Conservation (phyloP, 1,284 basidiomycete species). For the Melampsora abietis-canadensis region DNA sequence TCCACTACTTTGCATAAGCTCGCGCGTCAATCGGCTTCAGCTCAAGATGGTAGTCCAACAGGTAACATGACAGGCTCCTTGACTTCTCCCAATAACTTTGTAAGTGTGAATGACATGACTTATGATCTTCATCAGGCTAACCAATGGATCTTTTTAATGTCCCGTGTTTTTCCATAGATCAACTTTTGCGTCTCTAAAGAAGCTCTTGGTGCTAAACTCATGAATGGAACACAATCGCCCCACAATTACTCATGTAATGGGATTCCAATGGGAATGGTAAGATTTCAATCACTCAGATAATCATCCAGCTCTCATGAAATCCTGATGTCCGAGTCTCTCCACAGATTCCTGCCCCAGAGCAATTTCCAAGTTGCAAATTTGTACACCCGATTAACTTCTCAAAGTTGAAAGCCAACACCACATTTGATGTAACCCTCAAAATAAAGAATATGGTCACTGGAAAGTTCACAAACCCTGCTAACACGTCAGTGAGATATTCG, state of each 20-base stretch:
- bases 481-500: conserved; percentile 3
- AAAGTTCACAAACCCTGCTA: conserved; percentile 17
- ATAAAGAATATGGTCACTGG: conserved; percentile 37
- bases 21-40: conserved; percentile 11
- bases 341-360: conserved; percentile 23
- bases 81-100: conserved; percentile 30
- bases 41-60: conserved; percentile 18
- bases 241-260: conserved; percentile 30
- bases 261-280: conserved; percentile 43
- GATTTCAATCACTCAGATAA: neutral
- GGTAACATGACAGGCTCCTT: conserved; percentile 17
- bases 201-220: conserved; percentile 13
- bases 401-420: conserved; percentile 15
- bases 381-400: conserved; percentile 34
- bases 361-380: conserved; percentile 33
- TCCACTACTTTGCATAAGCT: neutral
- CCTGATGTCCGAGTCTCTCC: neutral
- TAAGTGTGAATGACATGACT: conserved; percentile 4
- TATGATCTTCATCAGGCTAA: neutral
- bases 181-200: conserved; percentile 34
- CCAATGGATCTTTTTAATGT: neutral
- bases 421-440: conserved; percentile 19
- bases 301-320: neutral
- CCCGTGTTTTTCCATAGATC: conserved; percentile 1
- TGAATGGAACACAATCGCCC: conserved; percentile 24